Evolutionary conservation across 2,329 filamentous ascomycete genomes (phyloP).

Genomic region (Pezicula radicicola): DNA sequence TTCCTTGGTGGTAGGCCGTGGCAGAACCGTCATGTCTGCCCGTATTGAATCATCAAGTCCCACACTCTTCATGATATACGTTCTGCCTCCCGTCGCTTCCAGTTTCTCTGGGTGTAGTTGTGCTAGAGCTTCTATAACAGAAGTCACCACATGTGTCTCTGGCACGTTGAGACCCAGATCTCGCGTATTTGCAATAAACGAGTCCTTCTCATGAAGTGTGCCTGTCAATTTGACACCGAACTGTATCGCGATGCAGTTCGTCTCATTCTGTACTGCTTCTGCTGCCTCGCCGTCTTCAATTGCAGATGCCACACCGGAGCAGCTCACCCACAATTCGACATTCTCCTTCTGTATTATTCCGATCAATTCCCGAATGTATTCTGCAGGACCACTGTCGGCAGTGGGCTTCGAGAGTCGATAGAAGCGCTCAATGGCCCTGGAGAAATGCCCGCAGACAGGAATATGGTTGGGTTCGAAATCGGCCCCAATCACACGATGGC

Average conservation of each 20-base stretch:
- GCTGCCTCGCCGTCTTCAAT: conserved; percentile 65
- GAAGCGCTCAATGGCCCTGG: conserved; percentile 50
- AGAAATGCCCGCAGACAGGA: conserved; percentile 52
- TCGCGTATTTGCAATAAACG: conserved; percentile 58
- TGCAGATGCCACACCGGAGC: conserved; percentile 64
- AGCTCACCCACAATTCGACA: conserved; percentile 71
- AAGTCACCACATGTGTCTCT: conserved; percentile 50
- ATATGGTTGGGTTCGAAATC: conserved; percentile 52
- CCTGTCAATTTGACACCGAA: conserved; percentile 54
- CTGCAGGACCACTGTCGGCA: conserved; percentile 25
- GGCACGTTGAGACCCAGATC: conserved; percentile 52
- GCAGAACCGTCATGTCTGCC: conserved; percentile 63
- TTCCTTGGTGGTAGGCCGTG: conserved; percentile 46
- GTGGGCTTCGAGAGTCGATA: conserved; percentile 41
- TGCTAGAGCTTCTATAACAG: conserved; percentile 46
- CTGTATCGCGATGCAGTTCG: conserved; percentile 60
- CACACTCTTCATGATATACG: conserved; percentile 64
- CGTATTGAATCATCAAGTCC: conserved; percentile 58
- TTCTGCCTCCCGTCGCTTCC: conserved; percentile 29
- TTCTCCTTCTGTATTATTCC: conserved; percentile 56
- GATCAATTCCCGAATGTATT: conserved; percentile 55
- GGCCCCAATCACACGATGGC: conserved; percentile 69
- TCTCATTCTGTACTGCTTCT: conserved; percentile 55
- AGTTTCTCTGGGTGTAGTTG: conserved; percentile 40
- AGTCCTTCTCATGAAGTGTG: conserved; percentile 60